Conservation (phyloP, 805 yeast species). For the Pichia sporocuriosa region DNA sequence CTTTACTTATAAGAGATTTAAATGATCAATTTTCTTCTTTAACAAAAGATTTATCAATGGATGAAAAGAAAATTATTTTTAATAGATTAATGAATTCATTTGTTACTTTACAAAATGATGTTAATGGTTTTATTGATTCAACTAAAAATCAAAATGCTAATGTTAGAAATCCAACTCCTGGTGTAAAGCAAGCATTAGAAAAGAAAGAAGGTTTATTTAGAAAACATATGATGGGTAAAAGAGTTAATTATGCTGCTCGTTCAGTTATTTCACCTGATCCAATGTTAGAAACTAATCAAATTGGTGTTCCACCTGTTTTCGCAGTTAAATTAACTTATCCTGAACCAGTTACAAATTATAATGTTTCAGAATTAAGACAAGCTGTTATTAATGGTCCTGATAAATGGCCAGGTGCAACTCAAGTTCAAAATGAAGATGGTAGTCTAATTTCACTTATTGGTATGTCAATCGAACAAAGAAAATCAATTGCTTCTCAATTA, state of each 20-base stretch:
- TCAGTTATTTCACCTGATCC: constrained; percentile 99
- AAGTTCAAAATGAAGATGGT: constrained; percentile 95
- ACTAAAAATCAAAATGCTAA: constrained; percentile 75
- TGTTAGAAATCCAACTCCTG: constrained; percentile 77
- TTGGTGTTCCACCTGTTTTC: constrained; percentile 98
- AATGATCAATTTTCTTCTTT: constrained; percentile 73
- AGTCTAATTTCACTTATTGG: constrained; percentile 71
- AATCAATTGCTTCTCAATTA: constrained; percentile 89
- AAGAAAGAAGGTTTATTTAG: constrained; percentile 98
- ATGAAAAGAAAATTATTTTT: constrained; percentile 61
- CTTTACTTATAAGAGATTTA: constrained; percentile 77
- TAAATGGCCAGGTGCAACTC: constrained; percentile 98
- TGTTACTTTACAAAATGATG: constrained; percentile 91
- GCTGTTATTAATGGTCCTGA: constrained; percentile 98
- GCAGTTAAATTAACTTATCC: constrained; percentile 95
- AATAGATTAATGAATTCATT: constrained; percentile 92
- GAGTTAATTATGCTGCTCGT: constrained; percentile 98
- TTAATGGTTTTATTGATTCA: constrained; percentile 87
- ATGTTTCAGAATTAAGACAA: constrained; percentile 82
- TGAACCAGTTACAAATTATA: constrained; percentile 93
- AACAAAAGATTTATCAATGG: constrained; percentile 54
- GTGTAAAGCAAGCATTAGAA: constrained; percentile 94
- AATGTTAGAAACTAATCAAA: constrained; percentile 92
- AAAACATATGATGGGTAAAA: constrained; percentile 99
- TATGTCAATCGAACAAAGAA: constrained; percentile 90